Evolutionary conservation across 2,329 filamentous ascomycete species (phyloP).

Genomic region (Aspergillus amoenus): DNA sequence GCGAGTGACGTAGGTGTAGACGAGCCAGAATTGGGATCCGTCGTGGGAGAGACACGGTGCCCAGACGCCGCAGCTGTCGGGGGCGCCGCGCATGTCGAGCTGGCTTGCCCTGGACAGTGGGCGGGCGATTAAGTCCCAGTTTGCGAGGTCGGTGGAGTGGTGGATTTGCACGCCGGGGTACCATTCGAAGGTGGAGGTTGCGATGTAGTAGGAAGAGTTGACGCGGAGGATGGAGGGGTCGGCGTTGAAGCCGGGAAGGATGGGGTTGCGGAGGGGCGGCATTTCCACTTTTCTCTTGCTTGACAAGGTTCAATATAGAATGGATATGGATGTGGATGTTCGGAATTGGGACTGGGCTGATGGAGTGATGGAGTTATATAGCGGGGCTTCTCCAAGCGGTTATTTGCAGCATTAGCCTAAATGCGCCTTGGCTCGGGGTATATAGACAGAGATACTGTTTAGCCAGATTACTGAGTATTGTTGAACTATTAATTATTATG

Average conservation of each 20-base stretch:
- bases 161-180: slow-evolving; percentile 61
- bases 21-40: slow-evolving; percentile 44
- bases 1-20: slow-evolving; percentile 54
- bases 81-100: slow-evolving; percentile 22
- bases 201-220: slow-evolving; percentile 55
- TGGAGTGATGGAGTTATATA: too few relatives aligned
- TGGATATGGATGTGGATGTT: too few relatives aligned
- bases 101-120: slow-evolving; percentile 24
- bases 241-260: slow-evolving; percentile 60
- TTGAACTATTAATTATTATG: too few relatives aligned
- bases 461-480: too few relatives aligned
- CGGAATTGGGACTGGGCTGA: too few relatives aligned
- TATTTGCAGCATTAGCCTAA: too few relatives aligned
- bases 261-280: slow-evolving; percentile 49
- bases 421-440: too few relatives aligned
- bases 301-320: too few relatives aligned
- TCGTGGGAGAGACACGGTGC: slow-evolving; percentile 49
- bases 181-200: slow-evolving; percentile 61
- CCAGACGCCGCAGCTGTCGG: slow-evolving; percentile 36
- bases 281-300: too few relatives aligned
- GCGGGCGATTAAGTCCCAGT: slow-evolving; percentile 33
- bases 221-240: slow-evolving; percentile 57
- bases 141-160: slow-evolving; percentile 48
- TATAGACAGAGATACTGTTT: too few relatives aligned
- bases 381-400: too few relatives aligned